Conservation (phyloP, 768 basidiomycete genomes). For the Mycena olivaceomarginata region DNA sequence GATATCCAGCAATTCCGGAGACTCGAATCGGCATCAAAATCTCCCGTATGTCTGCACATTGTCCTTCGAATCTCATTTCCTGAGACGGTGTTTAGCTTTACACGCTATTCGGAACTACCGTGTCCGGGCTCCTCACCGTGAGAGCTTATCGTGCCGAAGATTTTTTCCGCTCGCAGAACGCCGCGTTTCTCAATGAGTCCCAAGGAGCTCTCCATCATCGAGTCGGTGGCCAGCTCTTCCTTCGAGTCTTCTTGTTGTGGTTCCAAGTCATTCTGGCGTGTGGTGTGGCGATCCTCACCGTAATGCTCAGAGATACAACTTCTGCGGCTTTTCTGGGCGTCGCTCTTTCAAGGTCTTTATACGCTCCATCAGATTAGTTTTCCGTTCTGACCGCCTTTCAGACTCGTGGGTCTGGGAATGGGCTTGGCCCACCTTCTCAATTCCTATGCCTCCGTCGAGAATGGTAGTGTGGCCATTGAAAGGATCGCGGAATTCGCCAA, state of each 20-base stretch:
- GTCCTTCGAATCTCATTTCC: not conserved
- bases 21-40: slow-evolving; percentile 36
- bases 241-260: slow-evolving; percentile 36
- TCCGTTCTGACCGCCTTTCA: not conserved
- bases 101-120: slow-evolving; percentile 36
- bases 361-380: not conserved
- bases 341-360: slow-evolving; percentile 24
- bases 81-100: slow-evolving; percentile 21
- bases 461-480: slow-evolving; percentile 32
- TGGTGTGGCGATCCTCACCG: slow-evolving; percentile 26
- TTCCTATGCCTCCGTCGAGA: slow-evolving; percentile 34
- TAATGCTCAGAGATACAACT: slow-evolving; percentile 24
- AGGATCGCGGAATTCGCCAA: slow-evolving; percentile 36
- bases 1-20: slow-evolving; percentile 35
- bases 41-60: slow-evolving; percentile 20
- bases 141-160: slow-evolving; percentile 22
- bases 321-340: slow-evolving; percentile 35
- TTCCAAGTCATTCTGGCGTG: slow-evolving; percentile 36
- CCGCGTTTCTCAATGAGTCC: slow-evolving; percentile 30
- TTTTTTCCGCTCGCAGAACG: slow-evolving; percentile 32
- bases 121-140: slow-evolving; percentile 32
- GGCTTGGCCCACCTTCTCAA: slow-evolving; percentile 6
- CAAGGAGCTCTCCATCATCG: slow-evolving; percentile 38
- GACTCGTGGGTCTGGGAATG: slow-evolving; percentile 27
- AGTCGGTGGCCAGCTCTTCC: slow-evolving; percentile 29